phyloP scores from a whole-genome alignment of 2,329 filamentous ascomycete genomes.

The Colletotrichum sp. region DNA sequence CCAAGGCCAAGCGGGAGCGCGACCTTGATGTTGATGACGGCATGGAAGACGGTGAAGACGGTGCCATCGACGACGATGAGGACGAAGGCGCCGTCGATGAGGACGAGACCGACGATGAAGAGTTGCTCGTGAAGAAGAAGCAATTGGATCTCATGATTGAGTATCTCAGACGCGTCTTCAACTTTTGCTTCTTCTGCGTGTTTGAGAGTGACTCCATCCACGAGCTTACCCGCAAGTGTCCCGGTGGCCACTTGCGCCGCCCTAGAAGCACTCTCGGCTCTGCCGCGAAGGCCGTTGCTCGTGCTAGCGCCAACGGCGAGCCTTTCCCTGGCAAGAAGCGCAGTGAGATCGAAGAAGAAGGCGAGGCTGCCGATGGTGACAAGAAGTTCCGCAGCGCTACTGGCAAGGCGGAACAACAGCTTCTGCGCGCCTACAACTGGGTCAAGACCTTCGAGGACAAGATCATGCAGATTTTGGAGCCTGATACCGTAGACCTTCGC shows the following conservation, averaged over 20 bases:
- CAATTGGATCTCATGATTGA: conserved; percentile 95
- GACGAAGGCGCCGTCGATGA: conserved; percentile 82
- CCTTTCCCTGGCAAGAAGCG: conserved; percentile 86
- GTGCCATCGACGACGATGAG: conserved; percentile 77
- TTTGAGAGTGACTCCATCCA: conserved; percentile 98
- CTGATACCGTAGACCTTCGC: conserved; percentile 82
- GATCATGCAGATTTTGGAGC: conserved; percentile 89
- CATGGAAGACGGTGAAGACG: conserved; percentile 67
- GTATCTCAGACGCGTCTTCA: conserved; percentile 95
- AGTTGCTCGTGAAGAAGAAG: conserved; percentile 92
- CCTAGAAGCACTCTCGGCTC: conserved; percentile 85
- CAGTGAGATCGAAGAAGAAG: conserved; percentile 66
- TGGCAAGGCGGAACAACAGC: conserved; percentile 86
- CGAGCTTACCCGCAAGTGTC: conserved; percentile 93
- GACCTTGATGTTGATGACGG: conserved; percentile 66
- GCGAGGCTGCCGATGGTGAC: conserved; percentile 69
- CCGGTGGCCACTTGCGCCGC: conserved; percentile 93
- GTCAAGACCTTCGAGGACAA: conserved; percentile 99
- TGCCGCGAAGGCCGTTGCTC: conserved; percentile 82
- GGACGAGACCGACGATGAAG: conserved; percentile 86
- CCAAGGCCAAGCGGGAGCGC: conserved; percentile 64
- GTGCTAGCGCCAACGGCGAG: conserved; percentile 82
- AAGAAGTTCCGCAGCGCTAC: conserved; percentile 74
- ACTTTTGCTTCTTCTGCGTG: conserved; percentile 99
- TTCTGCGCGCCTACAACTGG: conserved; percentile 97